Percentiles rank a stretch among this genome's conserved stretches.
These are phyloP conservation scores for Blastomyces parvus DNA, from an alignment of 2,329 filamentous ascomycete species.

Conservation along the genomic window DNA sequence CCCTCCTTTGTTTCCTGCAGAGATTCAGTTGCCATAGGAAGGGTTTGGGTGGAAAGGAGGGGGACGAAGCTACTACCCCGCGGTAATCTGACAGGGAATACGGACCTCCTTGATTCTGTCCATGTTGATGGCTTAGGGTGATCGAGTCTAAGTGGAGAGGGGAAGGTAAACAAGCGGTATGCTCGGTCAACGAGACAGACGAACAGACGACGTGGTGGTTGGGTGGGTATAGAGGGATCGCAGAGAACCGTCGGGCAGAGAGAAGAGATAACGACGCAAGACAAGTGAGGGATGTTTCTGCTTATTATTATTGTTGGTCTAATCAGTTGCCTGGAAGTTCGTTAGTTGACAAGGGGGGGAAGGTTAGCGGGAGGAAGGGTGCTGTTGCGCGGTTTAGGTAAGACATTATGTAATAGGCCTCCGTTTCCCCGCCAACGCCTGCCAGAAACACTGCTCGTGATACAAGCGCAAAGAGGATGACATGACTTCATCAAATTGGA, in stretches of 20 bases:
- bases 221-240: background rate
- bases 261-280: background rate
- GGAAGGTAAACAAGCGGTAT: constrained; percentile 10
- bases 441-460: background rate
- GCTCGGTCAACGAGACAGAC: constrained; percentile 1
- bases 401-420: background rate
- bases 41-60: constrained; percentile 16
- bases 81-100: constrained; percentile 29
- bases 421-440: background rate
- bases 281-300: background rate
- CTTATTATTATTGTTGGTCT: background rate
- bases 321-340: background rate
- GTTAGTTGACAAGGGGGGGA: too few species aligned
- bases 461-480: too few species aligned
- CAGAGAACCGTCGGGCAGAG: background rate
- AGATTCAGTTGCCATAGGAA: background rate
- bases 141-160: constrained; percentile 23
- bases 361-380: background rate
- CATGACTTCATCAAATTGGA: too few species aligned
- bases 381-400: background rate
- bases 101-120: constrained; percentile 85
- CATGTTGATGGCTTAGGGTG: constrained; percentile 46
- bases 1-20: background rate
- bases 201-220: background rate
- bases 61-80: constrained; percentile 31